Evolutionary conservation across 768 basidiomycete species (phyloP).

Genomic region (Pholiota molesta): DNA sequence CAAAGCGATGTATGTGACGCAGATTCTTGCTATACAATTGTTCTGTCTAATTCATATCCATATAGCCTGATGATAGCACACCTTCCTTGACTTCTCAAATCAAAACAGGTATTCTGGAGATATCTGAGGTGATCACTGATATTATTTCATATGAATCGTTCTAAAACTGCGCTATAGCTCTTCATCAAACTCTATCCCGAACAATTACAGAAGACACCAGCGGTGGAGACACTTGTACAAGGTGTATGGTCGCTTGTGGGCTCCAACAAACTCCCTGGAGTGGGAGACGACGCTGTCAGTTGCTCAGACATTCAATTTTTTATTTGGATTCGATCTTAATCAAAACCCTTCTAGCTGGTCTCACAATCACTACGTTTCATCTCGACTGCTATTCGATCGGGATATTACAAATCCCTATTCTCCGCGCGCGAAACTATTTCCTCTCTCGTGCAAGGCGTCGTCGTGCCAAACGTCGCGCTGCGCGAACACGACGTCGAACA

Average conservation of each 20-base stretch:
- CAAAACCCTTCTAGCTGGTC: slow-evolving; percentile 59
- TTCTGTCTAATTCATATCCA: slow-evolving; percentile 8
- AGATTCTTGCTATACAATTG: background rate
- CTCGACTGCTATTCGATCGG: slow-evolving; percentile 89
- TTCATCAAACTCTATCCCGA: slow-evolving; percentile 86
- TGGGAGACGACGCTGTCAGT: slow-evolving; percentile 75
- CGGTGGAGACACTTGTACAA: slow-evolving; percentile 77
- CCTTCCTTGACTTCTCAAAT: slow-evolving; percentile 90
- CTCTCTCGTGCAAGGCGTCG: slow-evolving; percentile 84
- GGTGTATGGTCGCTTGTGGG: slow-evolving; percentile 91
- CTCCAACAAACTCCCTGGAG: slow-evolving; percentile 64
- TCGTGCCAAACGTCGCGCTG: slow-evolving; percentile 90
- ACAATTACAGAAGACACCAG: slow-evolving; percentile 61
- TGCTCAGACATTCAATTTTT: background rate
- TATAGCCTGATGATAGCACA: slow-evolving; percentile 75
- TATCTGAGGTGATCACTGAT: slow-evolving; percentile 68
- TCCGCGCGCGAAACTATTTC: slow-evolving; percentile 81
- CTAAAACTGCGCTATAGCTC: slow-evolving; percentile 43
- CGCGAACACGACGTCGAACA: slow-evolving; percentile 91
- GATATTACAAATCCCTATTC: slow-evolving; percentile 80
- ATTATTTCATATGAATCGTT: background rate
- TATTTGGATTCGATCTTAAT: slow-evolving; percentile 5
- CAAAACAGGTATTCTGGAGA: slow-evolving; percentile 88
- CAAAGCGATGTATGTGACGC: slow-evolving; percentile 62
- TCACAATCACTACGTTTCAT: slow-evolving; percentile 91